A percentile compares a stretch with the other conserved stretches of the same genome.
Evolutionary conservation across 2,329 filamentous ascomycete genomes (phyloP).

Genomic region (Mollisia scopiformis): DNA sequence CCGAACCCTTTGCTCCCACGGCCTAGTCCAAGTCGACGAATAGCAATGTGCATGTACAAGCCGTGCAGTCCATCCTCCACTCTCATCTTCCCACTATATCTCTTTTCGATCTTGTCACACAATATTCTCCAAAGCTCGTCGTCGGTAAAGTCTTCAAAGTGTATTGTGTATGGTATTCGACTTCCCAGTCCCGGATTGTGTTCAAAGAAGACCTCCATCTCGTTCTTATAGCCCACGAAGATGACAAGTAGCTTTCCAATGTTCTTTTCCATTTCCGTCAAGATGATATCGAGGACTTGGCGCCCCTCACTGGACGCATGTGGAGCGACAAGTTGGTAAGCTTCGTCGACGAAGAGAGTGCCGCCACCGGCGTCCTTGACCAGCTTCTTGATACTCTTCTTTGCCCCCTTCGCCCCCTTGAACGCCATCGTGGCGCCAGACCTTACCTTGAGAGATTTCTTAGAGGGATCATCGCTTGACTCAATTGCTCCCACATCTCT

Average conservation of each 20-base stretch:
- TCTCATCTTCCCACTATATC: slow-evolving; percentile 51
- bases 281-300: slow-evolving; percentile 68
- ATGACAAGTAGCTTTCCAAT: slow-evolving; percentile 40
- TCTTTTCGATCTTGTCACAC: slow-evolving; percentile 49
- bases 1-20: slow-evolving; percentile 70
- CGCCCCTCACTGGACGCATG: slow-evolving; percentile 54
- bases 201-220: background rate
- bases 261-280: slow-evolving; percentile 72
- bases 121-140: slow-evolving; percentile 65
- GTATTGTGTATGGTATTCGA: slow-evolving; percentile 54
- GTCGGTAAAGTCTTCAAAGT: slow-evolving; percentile 71
- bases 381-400: too few species aligned
- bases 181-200: slow-evolving; percentile 58
- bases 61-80: slow-evolving; percentile 60
- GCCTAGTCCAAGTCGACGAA: slow-evolving; percentile 61
- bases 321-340: slow-evolving; percentile 68
- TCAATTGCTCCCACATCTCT: too few species aligned
- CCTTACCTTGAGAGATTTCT: too few species aligned
- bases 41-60: slow-evolving; percentile 64
- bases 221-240: background rate
- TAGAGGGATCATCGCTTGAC: too few species aligned
- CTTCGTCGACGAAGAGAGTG: slow-evolving; percentile 76
- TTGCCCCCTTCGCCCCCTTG: too few species aligned
- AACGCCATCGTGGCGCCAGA: too few species aligned
- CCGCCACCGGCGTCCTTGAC: slow-evolving; percentile 68